Conservation (phyloP, 2,329 filamentous ascomycete genomes). For the Scolecobasidium constrictum region DNA sequence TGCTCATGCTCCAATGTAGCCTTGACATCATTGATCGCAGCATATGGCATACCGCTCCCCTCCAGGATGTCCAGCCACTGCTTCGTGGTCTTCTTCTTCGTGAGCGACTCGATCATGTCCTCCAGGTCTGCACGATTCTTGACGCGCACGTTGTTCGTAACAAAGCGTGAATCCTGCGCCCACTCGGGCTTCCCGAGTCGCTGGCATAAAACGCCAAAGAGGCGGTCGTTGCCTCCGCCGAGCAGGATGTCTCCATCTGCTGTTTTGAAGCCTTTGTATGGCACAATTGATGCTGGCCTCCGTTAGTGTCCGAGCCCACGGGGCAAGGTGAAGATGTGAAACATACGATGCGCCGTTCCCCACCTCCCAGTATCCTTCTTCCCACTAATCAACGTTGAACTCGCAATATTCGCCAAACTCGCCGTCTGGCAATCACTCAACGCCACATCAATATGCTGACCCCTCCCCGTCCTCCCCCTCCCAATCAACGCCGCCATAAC, state of each 20-base stretch:
- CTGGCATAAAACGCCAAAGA: slow-evolving; percentile 50
- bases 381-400: slow-evolving; percentile 79
- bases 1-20: slow-evolving; percentile 75
- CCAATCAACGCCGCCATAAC: slow-evolving; percentile 89
- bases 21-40: slow-evolving; percentile 88
- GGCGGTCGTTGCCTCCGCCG: slow-evolving; percentile 52
- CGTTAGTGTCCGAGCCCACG: slow-evolving; percentile 41
- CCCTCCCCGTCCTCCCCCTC: slow-evolving; percentile 61
- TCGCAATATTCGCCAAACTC: slow-evolving; percentile 89
- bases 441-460: slow-evolving; percentile 86
- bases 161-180: slow-evolving; percentile 44
- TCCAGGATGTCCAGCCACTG: slow-evolving; percentile 84
- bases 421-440: slow-evolving; percentile 93
- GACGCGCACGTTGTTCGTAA: slow-evolving; percentile 49
- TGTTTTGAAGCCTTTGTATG: slow-evolving; percentile 73
- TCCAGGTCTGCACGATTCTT: slow-evolving; percentile 69
- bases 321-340: slow-evolving; percentile 10
- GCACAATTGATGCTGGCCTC: slow-evolving; percentile 79
- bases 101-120: slow-evolving; percentile 64
- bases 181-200: slow-evolving; percentile 47
- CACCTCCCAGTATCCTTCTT: slow-evolving; percentile 80
- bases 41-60: slow-evolving; percentile 87
- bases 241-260: slow-evolving; percentile 52
- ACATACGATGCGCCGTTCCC: slow-evolving; percentile 86
- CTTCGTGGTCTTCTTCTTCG: slow-evolving; percentile 64